Evolutionary conservation across 2,329 filamentous ascomycete species (phyloP).

Genomic region (Chaetomiaceae sp.): DNA sequence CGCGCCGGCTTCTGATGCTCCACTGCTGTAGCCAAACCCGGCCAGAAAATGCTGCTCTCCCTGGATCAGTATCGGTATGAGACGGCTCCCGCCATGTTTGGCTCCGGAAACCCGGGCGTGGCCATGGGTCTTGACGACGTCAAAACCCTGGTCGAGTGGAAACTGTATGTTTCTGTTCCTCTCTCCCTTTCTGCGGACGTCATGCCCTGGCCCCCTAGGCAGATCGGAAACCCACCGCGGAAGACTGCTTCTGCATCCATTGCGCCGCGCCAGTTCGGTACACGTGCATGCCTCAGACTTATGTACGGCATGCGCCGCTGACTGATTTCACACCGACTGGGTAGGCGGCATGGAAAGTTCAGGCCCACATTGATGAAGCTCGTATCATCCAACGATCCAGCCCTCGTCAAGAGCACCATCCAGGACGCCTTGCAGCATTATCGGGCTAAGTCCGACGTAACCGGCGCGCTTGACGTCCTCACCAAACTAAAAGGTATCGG

Average conservation of each 20-base stretch:
- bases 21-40: slow-evolving; percentile 37
- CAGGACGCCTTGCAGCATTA: slow-evolving; percentile 44
- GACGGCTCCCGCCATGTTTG: slow-evolving; percentile 44
- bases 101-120: slow-evolving; percentile 26
- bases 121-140: slow-evolving; percentile 53
- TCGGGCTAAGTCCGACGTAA: slow-evolving; percentile 29
- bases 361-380: slow-evolving; percentile 55
- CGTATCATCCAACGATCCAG: slow-evolving; percentile 53
- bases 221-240: neutral
- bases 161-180: slow-evolving; percentile 48
- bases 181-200: neutral
- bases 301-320: slow-evolving; percentile 10
- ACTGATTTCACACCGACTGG: slow-evolving; percentile 48
- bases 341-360: slow-evolving; percentile 55
- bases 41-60: slow-evolving; percentile 46
- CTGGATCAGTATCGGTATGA: slow-evolving; percentile 57
- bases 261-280: no score
- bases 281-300: slow-evolving; percentile 2
- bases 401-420: slow-evolving; percentile 49
- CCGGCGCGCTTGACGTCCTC: slow-evolving; percentile 47
- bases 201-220: neutral
- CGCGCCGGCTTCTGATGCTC: slow-evolving; percentile 10
- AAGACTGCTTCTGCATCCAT: no score
- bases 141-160: slow-evolving; percentile 61
- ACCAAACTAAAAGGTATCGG: slow-evolving; percentile 66